Evolutionary conservation across 2,329 filamentous ascomycete species (phyloP).

Genomic region (Passalora sequoiae): DNA sequence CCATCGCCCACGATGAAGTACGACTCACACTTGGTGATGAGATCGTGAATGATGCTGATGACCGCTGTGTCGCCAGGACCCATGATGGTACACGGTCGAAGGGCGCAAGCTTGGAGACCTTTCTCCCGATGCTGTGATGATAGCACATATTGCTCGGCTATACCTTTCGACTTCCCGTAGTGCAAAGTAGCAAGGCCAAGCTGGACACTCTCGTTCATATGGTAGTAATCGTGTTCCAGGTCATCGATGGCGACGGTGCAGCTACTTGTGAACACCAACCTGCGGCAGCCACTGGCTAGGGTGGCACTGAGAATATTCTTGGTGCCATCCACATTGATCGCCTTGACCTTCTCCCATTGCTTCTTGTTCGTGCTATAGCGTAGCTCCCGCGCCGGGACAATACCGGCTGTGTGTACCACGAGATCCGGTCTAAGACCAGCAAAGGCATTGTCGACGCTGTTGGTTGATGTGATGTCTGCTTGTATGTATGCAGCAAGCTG

Average conservation of each 20-base stretch:
- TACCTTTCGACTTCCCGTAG: slow-evolving; percentile 86
- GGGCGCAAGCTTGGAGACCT: slow-evolving; percentile 49
- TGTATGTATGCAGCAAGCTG: slow-evolving; percentile 33
- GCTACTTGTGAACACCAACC: slow-evolving; percentile 85
- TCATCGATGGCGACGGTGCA: slow-evolving; percentile 85
- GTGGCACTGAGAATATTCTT: slow-evolving; percentile 70
- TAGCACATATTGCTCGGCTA: slow-evolving; percentile 76
- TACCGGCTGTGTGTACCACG: slow-evolving; percentile 80
- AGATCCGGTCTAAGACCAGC: slow-evolving; percentile 63
- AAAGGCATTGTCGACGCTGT: slow-evolving; percentile 46
- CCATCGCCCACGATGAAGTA: slow-evolving; percentile 76
- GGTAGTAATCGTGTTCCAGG: slow-evolving; percentile 63
- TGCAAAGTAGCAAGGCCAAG: slow-evolving; percentile 66
- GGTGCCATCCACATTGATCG: slow-evolving; percentile 87
- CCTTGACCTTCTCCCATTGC: slow-evolving; percentile 59
- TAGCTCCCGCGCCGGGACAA: slow-evolving; percentile 36
- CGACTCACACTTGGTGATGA: slow-evolving; percentile 63
- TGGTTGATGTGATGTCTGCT: slow-evolving; percentile 37
- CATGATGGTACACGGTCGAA: slow-evolving; percentile 85
- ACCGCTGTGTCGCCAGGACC: slow-evolving; percentile 80
- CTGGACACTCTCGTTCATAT: slow-evolving; percentile 80
- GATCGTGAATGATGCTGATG: slow-evolving; percentile 67
- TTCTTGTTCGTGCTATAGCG: slow-evolving; percentile 38
- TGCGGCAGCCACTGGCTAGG: slow-evolving; percentile 64
- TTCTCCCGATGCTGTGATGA: slow-evolving; percentile 53